Evolutionary conservation across 148 eudicot species (phyloP), one percentile per base, ranked within the genome.

Genomic region (Silene uniflora): DNA sequence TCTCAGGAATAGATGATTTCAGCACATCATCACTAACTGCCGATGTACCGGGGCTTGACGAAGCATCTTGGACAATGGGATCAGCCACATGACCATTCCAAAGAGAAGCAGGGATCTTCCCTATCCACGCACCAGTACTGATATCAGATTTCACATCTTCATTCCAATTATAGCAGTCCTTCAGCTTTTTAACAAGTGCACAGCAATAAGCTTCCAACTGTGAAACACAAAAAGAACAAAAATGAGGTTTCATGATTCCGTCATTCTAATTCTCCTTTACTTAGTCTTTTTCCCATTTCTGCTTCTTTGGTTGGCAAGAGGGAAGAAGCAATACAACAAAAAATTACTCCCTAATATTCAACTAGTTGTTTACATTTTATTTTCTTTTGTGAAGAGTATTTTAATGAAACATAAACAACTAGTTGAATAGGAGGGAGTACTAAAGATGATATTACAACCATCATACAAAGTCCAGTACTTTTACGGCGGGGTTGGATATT

Each of bases 181-280:
- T 91, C 71, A 94, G 80, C 83, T 78, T 88, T 79, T 74, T 65
- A 21, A 94, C 80, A 66, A 90, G 78, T 54, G 87, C 77, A 75
- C 80, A 47, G 79, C 91, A 91, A 78, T 76, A 78, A 32, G 77
- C 85, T 70, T 89, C 91, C 88, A 91, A 59, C 98, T 93, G 81
- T n/a, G 16, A 47, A 69, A 70, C 62, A 79, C 13, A 75, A 56
- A 9, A 10, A 52, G 60, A 74, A 61, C 32, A 55, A 66, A 68
- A 59, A 60, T 47, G 23, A 67, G 4, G 42, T 25, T 24, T 52
- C 59, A n/a, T 24, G 35, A n/a, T n/a, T n/a, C n/a, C n/a, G n/a
- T n/a, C 76, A 18, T 24, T 58, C 59, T 75, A n/a, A 49, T 55
- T 35, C 12, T 32, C 49, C 56, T 52, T 13, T 6, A 39, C 19